phyloP scores from a whole-genome alignment of 768 basidiomycete species.

The Candolleomyces eurysporus region DNA sequence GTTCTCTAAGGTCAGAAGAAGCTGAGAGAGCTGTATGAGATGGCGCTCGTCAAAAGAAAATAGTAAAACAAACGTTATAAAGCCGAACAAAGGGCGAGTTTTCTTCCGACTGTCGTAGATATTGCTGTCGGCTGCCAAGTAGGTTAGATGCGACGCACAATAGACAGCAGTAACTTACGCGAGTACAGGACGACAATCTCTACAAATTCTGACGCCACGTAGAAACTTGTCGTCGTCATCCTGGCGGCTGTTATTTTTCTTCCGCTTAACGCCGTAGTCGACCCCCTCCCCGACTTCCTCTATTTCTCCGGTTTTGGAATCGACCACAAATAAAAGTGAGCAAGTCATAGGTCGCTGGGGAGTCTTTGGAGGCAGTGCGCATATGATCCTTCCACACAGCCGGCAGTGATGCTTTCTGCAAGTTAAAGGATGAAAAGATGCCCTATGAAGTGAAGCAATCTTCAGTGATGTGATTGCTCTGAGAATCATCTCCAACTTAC shows the following conservation, averaged over 20 bases:
- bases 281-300: constrained; percentile 85
- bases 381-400: constrained; percentile 88
- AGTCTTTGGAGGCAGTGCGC: constrained; percentile 78
- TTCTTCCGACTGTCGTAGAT: constrained; percentile 58
- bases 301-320: constrained; percentile 69
- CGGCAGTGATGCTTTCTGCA: constrained; percentile 97
- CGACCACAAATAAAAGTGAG: constrained; percentile 84
- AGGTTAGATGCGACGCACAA: constrained; percentile 3
- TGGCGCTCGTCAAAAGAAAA: neutral
- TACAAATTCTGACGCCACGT: constrained; percentile 86
- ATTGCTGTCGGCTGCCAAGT: constrained; percentile 68
- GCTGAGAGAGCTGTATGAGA: constrained; percentile 32
- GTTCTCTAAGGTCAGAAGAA: constrained; percentile 71
- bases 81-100: constrained; percentile 65
- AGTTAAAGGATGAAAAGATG: constrained; percentile 83
- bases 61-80: constrained; percentile 55
- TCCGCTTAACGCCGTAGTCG: constrained; percentile 73
- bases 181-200: constrained; percentile 76
- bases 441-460: constrained; percentile 27
- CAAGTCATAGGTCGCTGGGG: constrained; percentile 68
- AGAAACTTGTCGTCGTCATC: constrained; percentile 80
- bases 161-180: constrained; percentile 48
- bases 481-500: constrained; percentile 40
- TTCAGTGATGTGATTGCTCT: neutral
- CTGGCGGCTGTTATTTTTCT: constrained; percentile 30